These are phyloP conservation scores for Hanseniaspora mollemarum DNA, from an alignment of 805 yeast genomes.

Conservation along the genomic window DNA sequence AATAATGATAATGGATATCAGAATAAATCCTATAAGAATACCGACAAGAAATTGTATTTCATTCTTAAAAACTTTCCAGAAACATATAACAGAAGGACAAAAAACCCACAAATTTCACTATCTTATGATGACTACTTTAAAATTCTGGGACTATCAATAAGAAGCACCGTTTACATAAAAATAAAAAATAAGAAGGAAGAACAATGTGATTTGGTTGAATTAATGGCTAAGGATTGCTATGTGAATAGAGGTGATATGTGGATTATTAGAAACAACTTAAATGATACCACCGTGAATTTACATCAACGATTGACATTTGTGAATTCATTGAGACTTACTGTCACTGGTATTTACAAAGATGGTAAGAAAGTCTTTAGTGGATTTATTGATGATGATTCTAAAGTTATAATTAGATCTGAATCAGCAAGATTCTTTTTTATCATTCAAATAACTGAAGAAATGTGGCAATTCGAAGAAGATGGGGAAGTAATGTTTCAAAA, in stretches of 20 bases:
- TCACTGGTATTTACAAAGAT: constrained; percentile 48
- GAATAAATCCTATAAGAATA: constrained; percentile 11
- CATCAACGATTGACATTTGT: constrained; percentile 56
- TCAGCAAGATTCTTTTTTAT: constrained; percentile 73
- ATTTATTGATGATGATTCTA: constrained; percentile 61
- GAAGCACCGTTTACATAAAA: constrained; percentile 53
- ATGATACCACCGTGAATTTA: constrained; percentile 52
- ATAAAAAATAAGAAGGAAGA: constrained; percentile 36
- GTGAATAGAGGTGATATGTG: constrained; percentile 90
- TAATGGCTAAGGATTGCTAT: constrained; percentile 67
- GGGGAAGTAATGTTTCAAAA: constrained; percentile 92
- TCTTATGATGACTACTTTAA: constrained; percentile 49
- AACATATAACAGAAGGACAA: constrained; percentile 27
- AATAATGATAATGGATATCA: constrained; percentile 7
- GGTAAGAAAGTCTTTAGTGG: constrained; percentile 68
- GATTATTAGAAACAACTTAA: constrained; percentile 54
- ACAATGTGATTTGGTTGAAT: constrained; percentile 74
- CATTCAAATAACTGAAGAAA: constrained; percentile 82
- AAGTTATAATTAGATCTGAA: constrained; percentile 79
- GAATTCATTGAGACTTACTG: constrained; percentile 49
- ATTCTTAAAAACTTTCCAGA: constrained; percentile 31
- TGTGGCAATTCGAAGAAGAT: constrained; percentile 97
- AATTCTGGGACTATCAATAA: constrained; percentile 51
- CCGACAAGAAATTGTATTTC: constrained; percentile 35
- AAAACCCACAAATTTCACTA: constrained; percentile 41